Evolutionary conservation across 2,329 filamentous ascomycete genomes (phyloP), one percentile per base, ranked within the genome.

Genomic region (Phoma sp.): DNA sequence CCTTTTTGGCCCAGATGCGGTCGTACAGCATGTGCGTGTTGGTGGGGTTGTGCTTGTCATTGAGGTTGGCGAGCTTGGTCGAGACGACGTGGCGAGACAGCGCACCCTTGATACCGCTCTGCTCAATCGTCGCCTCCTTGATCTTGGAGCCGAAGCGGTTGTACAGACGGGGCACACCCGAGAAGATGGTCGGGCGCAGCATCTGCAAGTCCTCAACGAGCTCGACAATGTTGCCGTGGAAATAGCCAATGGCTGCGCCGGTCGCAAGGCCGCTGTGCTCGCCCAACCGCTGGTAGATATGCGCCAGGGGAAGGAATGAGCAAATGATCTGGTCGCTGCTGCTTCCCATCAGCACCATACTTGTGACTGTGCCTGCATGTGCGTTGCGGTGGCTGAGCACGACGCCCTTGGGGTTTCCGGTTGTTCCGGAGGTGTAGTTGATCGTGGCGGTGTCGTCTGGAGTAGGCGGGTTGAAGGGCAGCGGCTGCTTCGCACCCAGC

Each of bases 151-250:
- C 91, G 75, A 98, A 96, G 46, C 91, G 87, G 76, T 96, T 97
- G 81, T 87, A 98, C 9, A 99, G 83, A 59, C 95, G 87, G 0
- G 95, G 95, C 1, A 99, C 95, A 13, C 91, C 96, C 65, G 89
- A 86, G 74, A 99, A 91, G 9, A 83, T 83, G 10, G 89, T 95
- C 0, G 95, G 95, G 55, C 87, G 86, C 52, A 99, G 81, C 35
- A 91, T 74, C 80, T 98, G 96, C 78, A 99, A 77, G 70, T 99
- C 95, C 54, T 99, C 95, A 0, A 96, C 87, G 14, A 99, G 80
- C 60, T 90, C 89, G 10, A 89, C 72, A 58, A 97, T 88, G 70
- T 97, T 91, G 49, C 95, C 95, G 65, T 95, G 91, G 83, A 97
- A 99, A 76, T 93, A 99, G 10, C 93, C 95, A 65, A 97, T 87